Evolutionary conservation across 176 grass and related monocot genomes (phyloP), one percentile per base, ranked within the genome.

Genomic region (Secale cereale): DNA sequence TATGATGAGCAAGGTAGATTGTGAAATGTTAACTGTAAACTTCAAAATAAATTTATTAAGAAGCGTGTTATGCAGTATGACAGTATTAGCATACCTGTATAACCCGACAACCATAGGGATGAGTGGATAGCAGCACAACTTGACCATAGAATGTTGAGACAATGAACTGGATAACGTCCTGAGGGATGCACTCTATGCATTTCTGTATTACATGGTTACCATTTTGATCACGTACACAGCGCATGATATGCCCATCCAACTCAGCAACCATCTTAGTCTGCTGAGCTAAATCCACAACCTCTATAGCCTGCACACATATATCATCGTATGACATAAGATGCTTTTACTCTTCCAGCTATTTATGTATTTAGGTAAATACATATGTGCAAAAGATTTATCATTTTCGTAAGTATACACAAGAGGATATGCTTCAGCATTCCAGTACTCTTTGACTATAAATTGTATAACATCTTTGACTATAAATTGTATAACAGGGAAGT

Each of bases 161-260:
- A 77, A 96, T 91, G 78, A 96, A 96, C 63, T 93, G 89, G 10
- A 96, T 96, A 29, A 82, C 88, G 74, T 93, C 81, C 56, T 96
- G 86, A 74, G 94, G 94, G 71, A 96, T 90, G 76, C 94, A 93
- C 66, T 96, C 94, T 48, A 96, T 96, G 78, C 91, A 93, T 85
- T 96, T 96, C 82, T 92, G 91, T 31, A 96, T 93, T 14, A 96
- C 94, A 83, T 96, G 94, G 78, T 93, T 96, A 81, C 94, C 94
- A 89, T 96, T 92, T 88, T 96, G 94, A 96, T 96, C 94, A 57
- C 91, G 94, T 56, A 96, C 94, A 78, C 94, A 96, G 30, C 89
- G 91, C 88, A 93, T 93, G 75, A 96, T 79, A 83, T 93, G 89
- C 27, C 94, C 91, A 77, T 96, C 94, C 30, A 96, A 79, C 74